These are phyloP conservation scores for Gentiana dahurica DNA, from an alignment of 257 asterid species.

Conservation along the genomic window DNA sequence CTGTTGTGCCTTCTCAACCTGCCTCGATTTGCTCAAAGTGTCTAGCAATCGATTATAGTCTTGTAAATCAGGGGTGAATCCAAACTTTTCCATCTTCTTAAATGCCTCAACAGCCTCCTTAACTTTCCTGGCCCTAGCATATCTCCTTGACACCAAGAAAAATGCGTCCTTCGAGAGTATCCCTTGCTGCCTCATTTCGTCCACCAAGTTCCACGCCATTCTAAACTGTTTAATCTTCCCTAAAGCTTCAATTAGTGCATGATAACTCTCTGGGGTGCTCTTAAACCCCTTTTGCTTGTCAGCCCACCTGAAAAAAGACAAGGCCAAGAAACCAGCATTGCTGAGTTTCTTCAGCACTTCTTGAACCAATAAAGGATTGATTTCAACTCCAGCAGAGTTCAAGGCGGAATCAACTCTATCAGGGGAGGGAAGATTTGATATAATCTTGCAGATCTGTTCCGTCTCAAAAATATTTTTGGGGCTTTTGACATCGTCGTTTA, in stretches of 20 bases:
- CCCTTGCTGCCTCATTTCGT: slow-evolving; percentile 49
- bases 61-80: slow-evolving; percentile 39
- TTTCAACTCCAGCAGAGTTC: slow-evolving; percentile 17
- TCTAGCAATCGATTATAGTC: slow-evolving; percentile 81
- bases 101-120: slow-evolving; percentile 65
- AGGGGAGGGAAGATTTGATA: slow-evolving; percentile 21
- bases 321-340: slow-evolving; percentile 54
- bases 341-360: slow-evolving; percentile 59
- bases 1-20: slow-evolving; percentile 53
- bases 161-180: slow-evolving; percentile 43
- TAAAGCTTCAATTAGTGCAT: slow-evolving; percentile 58
- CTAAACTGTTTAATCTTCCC: slow-evolving; percentile 80
- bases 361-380: slow-evolving; percentile 40
- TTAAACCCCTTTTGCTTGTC: slow-evolving; percentile 33
- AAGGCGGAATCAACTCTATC: slow-evolving; percentile 30
- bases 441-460: slow-evolving; percentile 36
- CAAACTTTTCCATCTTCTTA: slow-evolving; percentile 67
- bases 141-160: slow-evolving; percentile 59
- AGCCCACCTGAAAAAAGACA: slow-evolving; percentile 78
- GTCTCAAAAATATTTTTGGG: slow-evolving; percentile 24
- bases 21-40: slow-evolving; percentile 56
- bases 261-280: slow-evolving; percentile 43
- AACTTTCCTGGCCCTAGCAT: slow-evolving; percentile 67
- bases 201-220: slow-evolving; percentile 61
- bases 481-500: slow-evolving; percentile 17